These are phyloP conservation scores for Pythium sp. DNA, from an alignment of 352 stramenopile species.

Conservation along the genomic window DNA sequence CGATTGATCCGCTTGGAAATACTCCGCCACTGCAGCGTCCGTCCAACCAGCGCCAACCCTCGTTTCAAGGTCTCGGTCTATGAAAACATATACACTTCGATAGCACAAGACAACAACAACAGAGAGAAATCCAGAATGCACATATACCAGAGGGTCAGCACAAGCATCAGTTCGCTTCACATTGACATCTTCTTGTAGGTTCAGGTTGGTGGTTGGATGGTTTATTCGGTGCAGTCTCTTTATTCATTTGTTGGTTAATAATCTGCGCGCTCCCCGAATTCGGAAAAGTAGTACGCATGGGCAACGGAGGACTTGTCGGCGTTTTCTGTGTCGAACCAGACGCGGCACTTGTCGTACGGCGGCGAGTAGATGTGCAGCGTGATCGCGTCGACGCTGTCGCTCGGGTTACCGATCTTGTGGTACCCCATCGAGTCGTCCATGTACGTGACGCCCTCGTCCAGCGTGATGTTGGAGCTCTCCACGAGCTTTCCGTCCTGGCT, in stretches of 20 bases:
- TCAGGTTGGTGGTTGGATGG: not conserved
- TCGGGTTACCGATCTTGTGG: conserved; percentile 80
- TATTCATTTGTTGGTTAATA: conserved; percentile 21
- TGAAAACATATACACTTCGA: conserved; percentile 12
- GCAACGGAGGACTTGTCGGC: conserved; percentile 57
- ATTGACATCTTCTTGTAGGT: not conserved
- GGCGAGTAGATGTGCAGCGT: conserved; percentile 86
- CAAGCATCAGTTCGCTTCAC: not conserved
- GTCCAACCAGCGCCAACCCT: conserved; percentile 59
- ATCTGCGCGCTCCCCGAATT: conserved; percentile 59
- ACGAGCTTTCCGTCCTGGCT: conserved; percentile 22
- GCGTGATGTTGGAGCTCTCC: conserved; percentile 29
- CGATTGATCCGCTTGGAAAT: conserved; percentile 63
- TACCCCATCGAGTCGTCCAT: conserved; percentile 75
- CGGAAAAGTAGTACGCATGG: conserved; percentile 72
- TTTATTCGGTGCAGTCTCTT: not conserved
- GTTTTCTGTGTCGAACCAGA: conserved; percentile 68
- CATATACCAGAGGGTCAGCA: not conserved
- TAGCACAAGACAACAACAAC: conserved; percentile 3
- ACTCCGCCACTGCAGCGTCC: conserved; percentile 26
- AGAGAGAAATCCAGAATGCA: not conserved
- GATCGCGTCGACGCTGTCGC: conserved; percentile 40
- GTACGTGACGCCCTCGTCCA: conserved; percentile 38
- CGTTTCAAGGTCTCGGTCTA: conserved; percentile 54
- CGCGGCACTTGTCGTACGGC: conserved; percentile 73